Percentiles rank a stretch among this genome's conserved stretches.
Evolutionary conservation across 108 stramenopile genomes (phyloP).

Genomic region (Cyclotella sp.): DNA sequence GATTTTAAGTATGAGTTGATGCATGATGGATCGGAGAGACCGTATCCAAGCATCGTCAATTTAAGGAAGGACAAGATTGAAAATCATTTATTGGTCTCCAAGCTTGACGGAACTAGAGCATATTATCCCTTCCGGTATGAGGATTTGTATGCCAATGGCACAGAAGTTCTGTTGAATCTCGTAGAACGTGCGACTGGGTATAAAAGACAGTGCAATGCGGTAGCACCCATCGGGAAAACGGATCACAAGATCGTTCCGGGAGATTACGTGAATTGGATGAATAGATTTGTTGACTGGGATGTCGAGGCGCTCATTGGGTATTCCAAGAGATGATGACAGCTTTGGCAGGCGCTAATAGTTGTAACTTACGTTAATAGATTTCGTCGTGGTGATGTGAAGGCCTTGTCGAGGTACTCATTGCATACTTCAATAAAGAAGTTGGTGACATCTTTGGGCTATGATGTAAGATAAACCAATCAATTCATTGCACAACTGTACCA

Average conservation of each 20-base stretch:
- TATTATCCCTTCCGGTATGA: slow-evolving; percentile 48
- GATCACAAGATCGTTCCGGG: slow-evolving; percentile 32
- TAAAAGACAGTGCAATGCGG: slow-evolving; percentile 37
- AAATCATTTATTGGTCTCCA: slow-evolving; percentile 39
- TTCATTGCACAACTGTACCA: too few relatives aligned
- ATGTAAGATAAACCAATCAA: too few relatives aligned
- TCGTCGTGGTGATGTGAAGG: too few relatives aligned
- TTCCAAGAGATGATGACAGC: slow-evolving; percentile 11
- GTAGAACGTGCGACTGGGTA: slow-evolving; percentile 43
- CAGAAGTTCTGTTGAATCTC: slow-evolving; percentile 21
- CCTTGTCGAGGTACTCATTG: too few relatives aligned
- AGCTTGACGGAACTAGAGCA: slow-evolving; percentile 33
- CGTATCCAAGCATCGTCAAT: slow-evolving; percentile 47
- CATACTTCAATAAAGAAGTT: too few relatives aligned
- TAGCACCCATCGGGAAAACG: background rate
- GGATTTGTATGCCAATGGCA: slow-evolving; percentile 44
- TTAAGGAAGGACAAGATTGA: slow-evolving; percentile 41
- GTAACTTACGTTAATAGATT: too few relatives aligned
- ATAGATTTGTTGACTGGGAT: slow-evolving; percentile 54
- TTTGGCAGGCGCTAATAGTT: too few relatives aligned
- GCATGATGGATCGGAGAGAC: slow-evolving; percentile 47
- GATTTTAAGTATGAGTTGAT: slow-evolving; percentile 41
- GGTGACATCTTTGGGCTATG: too few relatives aligned
- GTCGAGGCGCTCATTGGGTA: slow-evolving; percentile 49
- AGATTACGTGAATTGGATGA: slow-evolving; percentile 51